A percentile compares a stretch with the other conserved stretches of the same genome.
Conservation (phyloP, 352 stramenopile genomes). For the Pythium rhizo-oryzae region DNA sequence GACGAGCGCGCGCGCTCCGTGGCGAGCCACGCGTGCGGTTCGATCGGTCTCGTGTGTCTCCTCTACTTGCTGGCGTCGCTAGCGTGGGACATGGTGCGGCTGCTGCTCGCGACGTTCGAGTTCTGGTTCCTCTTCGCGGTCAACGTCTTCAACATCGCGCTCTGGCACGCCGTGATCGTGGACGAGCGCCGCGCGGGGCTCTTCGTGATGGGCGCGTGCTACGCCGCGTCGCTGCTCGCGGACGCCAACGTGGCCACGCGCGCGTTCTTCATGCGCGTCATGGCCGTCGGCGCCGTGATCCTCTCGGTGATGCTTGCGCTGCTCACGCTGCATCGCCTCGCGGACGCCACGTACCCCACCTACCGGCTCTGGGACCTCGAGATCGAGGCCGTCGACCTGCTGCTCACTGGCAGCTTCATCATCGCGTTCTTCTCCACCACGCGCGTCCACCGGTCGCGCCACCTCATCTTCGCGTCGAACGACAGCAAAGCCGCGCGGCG, state of each 20-base stretch:
- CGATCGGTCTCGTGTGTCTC: background rate
- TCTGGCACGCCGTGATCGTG: background rate
- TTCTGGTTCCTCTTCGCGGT: conserved; percentile 10
- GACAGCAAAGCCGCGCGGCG: background rate
- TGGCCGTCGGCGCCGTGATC: background rate
- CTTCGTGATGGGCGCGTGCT: no score
- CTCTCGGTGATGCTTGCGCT: background rate
- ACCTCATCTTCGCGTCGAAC: background rate
- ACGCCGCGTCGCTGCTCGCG: background rate
- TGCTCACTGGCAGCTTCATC: background rate
- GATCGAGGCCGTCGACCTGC: conserved; percentile 6
- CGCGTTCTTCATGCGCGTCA: background rate
- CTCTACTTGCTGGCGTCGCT: background rate
- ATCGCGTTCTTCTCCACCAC: background rate
- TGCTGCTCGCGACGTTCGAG: conserved; percentile 2
- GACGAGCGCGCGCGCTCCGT: background rate
- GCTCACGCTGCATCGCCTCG: background rate
- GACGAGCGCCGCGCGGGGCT: background rate
- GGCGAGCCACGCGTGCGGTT: background rate
- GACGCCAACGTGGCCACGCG: conserved; percentile 3
- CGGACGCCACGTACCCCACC: background rate
- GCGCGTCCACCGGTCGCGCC: background rate
- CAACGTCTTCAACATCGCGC: background rate
- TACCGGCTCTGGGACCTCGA: background rate
- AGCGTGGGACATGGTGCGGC: background rate